Percentiles rank a stretch among this genome's conserved stretches.
These are phyloP conservation scores for Leucocoprinus leucothites DNA, from an alignment of 768 basidiomycete species.

Conservation along the genomic window DNA sequence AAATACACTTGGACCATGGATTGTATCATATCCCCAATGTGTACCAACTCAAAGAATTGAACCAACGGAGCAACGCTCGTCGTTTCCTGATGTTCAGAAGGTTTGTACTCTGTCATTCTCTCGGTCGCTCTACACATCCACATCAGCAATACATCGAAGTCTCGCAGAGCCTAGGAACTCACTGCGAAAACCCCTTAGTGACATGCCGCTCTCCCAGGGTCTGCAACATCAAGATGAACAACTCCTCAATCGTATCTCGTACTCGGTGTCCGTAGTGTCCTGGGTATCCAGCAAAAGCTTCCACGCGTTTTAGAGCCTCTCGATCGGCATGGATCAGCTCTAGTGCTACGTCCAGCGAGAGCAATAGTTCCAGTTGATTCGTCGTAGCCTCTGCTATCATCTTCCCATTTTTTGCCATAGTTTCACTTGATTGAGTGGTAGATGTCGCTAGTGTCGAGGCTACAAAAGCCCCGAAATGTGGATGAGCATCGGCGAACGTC, in stretches of 20 bases:
- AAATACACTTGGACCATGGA: conserved; percentile 98
- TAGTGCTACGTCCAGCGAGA: conserved; percentile 88
- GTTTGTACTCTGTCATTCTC: conserved; percentile 87
- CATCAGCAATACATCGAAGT: conserved; percentile 14
- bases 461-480: neutral
- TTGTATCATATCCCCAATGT: conserved; percentile 96
- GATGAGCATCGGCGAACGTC: neutral
- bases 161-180: conserved; percentile 24
- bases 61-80: conserved; percentile 87
- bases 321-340: conserved; percentile 93
- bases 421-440: neutral
- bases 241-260: conserved; percentile 89
- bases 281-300: conserved; percentile 87
- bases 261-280: conserved; percentile 86
- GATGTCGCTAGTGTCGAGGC: neutral
- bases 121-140: conserved; percentile 67
- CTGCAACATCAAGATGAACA: conserved; percentile 82
- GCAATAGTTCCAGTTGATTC: conserved; percentile 72
- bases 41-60: conserved; percentile 97
- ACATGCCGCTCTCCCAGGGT: conserved; percentile 79
- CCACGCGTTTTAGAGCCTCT: conserved; percentile 87
- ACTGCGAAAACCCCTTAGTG: conserved; percentile 74
- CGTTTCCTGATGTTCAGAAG: conserved; percentile 79
- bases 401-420: conserved; percentile 7
- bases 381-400: conserved; percentile 1